phyloP scores from a whole-genome alignment of 441 rosid species.

The Geranium incanum region DNA sequence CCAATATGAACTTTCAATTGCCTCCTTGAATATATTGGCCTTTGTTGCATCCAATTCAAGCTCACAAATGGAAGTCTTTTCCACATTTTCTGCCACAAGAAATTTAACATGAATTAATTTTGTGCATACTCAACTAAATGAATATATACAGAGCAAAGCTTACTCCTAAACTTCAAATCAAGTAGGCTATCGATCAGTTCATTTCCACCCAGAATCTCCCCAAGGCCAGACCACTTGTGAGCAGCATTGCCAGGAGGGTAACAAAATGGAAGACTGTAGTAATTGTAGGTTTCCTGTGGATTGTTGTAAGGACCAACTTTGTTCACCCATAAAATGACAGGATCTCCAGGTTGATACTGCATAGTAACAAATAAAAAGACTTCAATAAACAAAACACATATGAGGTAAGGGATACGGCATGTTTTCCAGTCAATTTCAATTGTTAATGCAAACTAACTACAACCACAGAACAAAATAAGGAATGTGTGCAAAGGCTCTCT shows the following conservation, averaged over 20 bases:
- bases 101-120: neutral
- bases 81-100: slow-evolving; percentile 48
- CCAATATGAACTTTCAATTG: slow-evolving; percentile 85
- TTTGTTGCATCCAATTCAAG: slow-evolving; percentile 56
- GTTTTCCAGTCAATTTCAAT: neutral
- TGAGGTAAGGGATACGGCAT: neutral
- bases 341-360: slow-evolving; percentile 78
- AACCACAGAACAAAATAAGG: no score
- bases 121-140: slow-evolving; percentile 4
- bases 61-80: slow-evolving; percentile 48
- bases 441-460: no score
- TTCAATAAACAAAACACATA: neutral
- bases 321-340: slow-evolving; percentile 91
- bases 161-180: slow-evolving; percentile 76
- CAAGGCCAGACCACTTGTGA: slow-evolving; percentile 99
- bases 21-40: slow-evolving; percentile 76
- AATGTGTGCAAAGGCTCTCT: no score
- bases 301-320: slow-evolving; percentile 99
- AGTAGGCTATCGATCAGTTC: slow-evolving; percentile 94
- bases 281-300: slow-evolving; percentile 99
- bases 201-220: slow-evolving; percentile 99
- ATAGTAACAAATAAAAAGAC: slow-evolving; percentile 16
- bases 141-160: slow-evolving; percentile 17
- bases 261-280: slow-evolving; percentile 97
- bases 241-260: slow-evolving; percentile 44